A percentile compares a stretch with the other conserved stretches of the same genome.
Evolutionary conservation across 169 alveolate genomes (phyloP).

Genomic region (Perkinsus chesapeaki): DNA sequence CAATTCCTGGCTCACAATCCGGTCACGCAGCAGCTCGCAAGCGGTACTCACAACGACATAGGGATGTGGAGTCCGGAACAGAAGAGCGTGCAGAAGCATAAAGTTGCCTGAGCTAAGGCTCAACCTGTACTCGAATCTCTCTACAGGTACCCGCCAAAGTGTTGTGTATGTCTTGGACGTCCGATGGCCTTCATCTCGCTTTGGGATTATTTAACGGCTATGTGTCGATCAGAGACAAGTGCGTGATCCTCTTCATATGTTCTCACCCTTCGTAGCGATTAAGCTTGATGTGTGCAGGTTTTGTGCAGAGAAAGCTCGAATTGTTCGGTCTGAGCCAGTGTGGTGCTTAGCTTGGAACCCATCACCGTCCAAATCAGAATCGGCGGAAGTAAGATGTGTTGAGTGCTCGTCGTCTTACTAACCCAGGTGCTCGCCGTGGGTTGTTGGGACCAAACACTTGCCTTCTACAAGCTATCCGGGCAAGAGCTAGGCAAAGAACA

Average conservation of each 20-base stretch:
- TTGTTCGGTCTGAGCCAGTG: constrained; percentile 49
- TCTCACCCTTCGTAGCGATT: no score
- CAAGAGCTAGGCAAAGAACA: constrained; percentile 40
- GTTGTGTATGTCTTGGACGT: constrained; percentile 58
- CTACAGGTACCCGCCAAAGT: constrained; percentile 47
- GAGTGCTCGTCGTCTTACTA: neutral
- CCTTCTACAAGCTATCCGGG: constrained; percentile 53
- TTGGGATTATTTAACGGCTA: constrained; percentile 62
- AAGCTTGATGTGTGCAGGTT: no score
- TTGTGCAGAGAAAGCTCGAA: constrained; percentile 10
- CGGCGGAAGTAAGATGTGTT: constrained; percentile 36
- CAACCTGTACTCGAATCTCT: neutral
- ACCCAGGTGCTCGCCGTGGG: constrained; percentile 56
- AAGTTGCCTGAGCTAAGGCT: constrained; percentile 40
- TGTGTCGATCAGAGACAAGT: constrained; percentile 51
- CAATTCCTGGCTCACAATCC: constrained; percentile 68
- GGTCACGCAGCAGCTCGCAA: constrained; percentile 52
- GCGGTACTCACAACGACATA: constrained; percentile 54
- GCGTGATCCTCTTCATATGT: no score
- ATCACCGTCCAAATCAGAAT: constrained; percentile 47
- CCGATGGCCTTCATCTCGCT: constrained; percentile 64
- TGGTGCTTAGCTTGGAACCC: constrained; percentile 71
- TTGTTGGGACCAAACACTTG: constrained; percentile 70
- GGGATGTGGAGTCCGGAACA: constrained; percentile 67
- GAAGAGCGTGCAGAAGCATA: constrained; percentile 22